Evolutionary conservation across 306 rosid species (phyloP), one percentile per base, ranked within the genome.

Genomic region (Malus sieversii): DNA sequence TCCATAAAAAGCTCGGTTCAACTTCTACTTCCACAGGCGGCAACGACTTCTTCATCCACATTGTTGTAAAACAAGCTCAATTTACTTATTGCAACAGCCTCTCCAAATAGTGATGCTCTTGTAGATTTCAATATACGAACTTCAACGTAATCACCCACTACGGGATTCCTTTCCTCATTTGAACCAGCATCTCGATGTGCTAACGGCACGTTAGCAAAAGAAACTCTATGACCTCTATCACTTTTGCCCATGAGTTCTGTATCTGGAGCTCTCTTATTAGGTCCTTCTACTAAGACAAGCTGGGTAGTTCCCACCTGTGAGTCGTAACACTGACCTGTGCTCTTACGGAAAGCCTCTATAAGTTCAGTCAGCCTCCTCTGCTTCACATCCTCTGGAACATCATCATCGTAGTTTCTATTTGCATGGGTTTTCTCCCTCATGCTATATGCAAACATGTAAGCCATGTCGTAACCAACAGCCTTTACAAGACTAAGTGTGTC

Each of bases 381-480:
- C 86, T 95, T 90, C 78, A 86, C 82, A 82, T 90, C 83, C 75
- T 95, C 97, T 2, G 96, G 96, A 83, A 95, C 93, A 73, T 95
- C 97, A 67, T 95, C 96, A 5, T 35, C 82, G 66, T 95, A 95
- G 72, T 89, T 95, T 80, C 99, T 86, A 84, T 92, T 92, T 75
- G 97, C 99, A 75, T 92, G 99, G 38, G 99, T 95, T 85, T 92
- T 95, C 80, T 92, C 99, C 82, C 97, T 95, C 99, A 92, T 95
- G 90, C 99, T 95, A 78, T 95, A 92, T 25, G 99, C 97, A 85
- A 95, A 95, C 97, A 92, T 89, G 90, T 82, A 95, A 66, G 97
- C 97, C 99, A 95, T 92, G 77, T 95, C 99, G 70, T 87, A 95
- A 74, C 87, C 89, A 76, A 95, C 96, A 59, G 88, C 86, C 62